Evolutionary conservation across 108 stramenopile genomes (phyloP).

Genomic region (Conticribra weissflogii): DNA sequence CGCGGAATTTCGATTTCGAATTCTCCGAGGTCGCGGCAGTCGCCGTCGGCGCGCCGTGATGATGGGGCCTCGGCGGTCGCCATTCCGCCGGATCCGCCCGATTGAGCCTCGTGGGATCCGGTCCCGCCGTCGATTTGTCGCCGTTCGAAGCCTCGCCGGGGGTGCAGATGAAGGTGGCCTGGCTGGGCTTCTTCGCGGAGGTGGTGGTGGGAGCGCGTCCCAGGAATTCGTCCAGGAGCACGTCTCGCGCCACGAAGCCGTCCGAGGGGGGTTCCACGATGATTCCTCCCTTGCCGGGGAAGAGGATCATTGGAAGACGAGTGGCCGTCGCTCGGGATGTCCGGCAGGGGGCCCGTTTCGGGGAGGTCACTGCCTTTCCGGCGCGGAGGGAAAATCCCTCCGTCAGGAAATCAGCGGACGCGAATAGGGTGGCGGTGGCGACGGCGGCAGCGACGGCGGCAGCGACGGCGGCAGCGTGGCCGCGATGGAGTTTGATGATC

Average conservation of each 20-base stretch:
- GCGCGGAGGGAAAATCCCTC: not conserved
- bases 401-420: no score
- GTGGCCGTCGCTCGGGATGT: not conserved
- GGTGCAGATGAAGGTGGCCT: not conserved
- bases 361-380: no score
- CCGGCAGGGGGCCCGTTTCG: not conserved
- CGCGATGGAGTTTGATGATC: no score
- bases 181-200: no score
- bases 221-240: not conserved
- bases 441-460: no score
- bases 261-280: not conserved
- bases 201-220: not conserved
- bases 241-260: not conserved
- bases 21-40: not conserved
- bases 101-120: not conserved
- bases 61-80: not conserved
- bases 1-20: not conserved
- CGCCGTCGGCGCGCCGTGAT: not conserved
- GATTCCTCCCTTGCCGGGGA: not conserved
- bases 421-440: no score
- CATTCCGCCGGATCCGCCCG: not conserved
- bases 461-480: no score
- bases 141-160: not conserved
- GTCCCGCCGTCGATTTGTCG: no score
- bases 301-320: not conserved